Evolutionary conservation across 768 basidiomycete species (phyloP).

Genomic region (Pulveroboletus sp.): DNA sequence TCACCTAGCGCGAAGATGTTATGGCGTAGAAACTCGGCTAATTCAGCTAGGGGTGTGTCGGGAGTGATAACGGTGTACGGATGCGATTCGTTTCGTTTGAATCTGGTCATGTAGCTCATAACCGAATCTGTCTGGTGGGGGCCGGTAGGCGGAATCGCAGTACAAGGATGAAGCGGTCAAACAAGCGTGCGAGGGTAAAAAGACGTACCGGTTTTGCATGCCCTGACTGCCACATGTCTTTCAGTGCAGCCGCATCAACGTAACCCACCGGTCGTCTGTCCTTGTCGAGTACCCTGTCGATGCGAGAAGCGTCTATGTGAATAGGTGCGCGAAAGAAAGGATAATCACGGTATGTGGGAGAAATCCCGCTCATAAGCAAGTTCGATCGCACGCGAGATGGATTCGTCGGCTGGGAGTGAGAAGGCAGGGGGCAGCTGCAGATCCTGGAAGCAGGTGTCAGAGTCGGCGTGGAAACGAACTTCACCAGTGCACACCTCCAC

Average conservation of each 20-base stretch:
- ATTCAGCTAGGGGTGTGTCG: constrained; percentile 67
- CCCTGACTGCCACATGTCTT: constrained; percentile 74
- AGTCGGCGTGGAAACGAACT: not conserved
- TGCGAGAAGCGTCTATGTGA: not conserved
- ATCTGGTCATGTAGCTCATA: constrained; percentile 64
- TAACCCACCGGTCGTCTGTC: constrained; percentile 79
- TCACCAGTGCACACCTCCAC: constrained; percentile 60
- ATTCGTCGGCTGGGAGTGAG: constrained; percentile 65
- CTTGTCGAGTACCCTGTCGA: constrained; percentile 77
- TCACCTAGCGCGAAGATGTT: constrained; percentile 77
- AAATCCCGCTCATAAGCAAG: constrained; percentile 93
- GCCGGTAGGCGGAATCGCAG: not conserved
- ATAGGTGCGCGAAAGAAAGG: not conserved
- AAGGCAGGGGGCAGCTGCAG: constrained; percentile 87
- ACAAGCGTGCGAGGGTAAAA: not conserved
- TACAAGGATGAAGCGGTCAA: not conserved
- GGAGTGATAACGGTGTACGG: constrained; percentile 83
- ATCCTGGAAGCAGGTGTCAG: constrained; percentile 33
- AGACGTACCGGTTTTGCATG: constrained; percentile 62
- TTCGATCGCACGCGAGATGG: constrained; percentile 73
- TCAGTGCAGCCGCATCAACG: constrained; percentile 71
- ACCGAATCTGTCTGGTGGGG: constrained; percentile 63
- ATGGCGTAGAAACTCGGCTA: constrained; percentile 71
- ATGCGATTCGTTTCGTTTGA: constrained; percentile 58
- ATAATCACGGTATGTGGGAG: constrained; percentile 80